Evolutionary conservation across 2,329 filamentous ascomycete genomes (phyloP).

Genomic region (Mollisiaceae sp.): DNA sequence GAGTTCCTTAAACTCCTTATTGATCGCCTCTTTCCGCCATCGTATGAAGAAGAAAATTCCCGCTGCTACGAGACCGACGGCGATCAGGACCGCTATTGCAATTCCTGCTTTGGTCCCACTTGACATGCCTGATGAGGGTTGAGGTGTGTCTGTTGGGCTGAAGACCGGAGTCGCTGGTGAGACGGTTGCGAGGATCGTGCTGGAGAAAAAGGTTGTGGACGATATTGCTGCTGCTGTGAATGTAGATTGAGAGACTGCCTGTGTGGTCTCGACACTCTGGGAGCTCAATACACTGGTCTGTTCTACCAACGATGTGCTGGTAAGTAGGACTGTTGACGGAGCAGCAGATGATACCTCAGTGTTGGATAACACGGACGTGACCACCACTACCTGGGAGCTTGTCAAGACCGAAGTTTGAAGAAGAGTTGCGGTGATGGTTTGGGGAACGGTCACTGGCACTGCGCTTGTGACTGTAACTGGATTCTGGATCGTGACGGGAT

Average conservation of each 20-base stretch:
- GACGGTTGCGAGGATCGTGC: not conserved
- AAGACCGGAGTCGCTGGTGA: not conserved
- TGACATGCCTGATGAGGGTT: not conserved
- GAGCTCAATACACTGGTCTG: conserved; percentile 10
- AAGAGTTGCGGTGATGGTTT: conserved; percentile 5
- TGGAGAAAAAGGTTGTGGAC: not conserved
- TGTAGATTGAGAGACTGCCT: not conserved
- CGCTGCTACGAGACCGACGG: not conserved
- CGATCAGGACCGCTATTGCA: conserved; percentile 13
- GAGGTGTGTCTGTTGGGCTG: not conserved
- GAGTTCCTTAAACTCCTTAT: conserved; percentile 5
- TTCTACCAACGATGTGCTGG: conserved; percentile 9
- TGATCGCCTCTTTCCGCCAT: conserved; percentile 9
- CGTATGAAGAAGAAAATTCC: conserved; percentile 11
- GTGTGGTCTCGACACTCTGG: conserved; percentile 9
- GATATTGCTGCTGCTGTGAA: not conserved
- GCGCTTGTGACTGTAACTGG: conserved; percentile 7
- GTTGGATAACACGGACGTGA: conserved; percentile 5
- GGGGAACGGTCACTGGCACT: conserved; percentile 2
- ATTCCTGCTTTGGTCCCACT: conserved; percentile 15
- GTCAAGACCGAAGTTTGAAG: conserved; percentile 12
- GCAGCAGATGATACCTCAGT: not conserved
- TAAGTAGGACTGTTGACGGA: conserved; percentile 5
- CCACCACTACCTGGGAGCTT: conserved; percentile 12
- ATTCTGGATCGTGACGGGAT: conserved; percentile 14